These are phyloP conservation scores for Coniferiporia sulphurascens DNA, from an alignment of 1,284 basidiomycete genomes.

Conservation along the genomic window DNA sequence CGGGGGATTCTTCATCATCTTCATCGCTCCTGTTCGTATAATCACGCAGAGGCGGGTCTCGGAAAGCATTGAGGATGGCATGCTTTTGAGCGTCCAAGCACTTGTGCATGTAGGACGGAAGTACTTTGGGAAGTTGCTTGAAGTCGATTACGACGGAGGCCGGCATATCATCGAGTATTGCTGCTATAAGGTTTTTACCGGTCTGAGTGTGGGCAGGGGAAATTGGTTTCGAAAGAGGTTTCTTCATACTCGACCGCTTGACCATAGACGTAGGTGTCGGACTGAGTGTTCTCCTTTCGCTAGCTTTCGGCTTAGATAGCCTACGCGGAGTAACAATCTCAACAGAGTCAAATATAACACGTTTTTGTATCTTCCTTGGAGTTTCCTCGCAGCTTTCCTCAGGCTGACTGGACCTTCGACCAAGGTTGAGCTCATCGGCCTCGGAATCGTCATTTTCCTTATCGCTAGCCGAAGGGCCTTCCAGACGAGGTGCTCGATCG, in stretches of 20 bases:
- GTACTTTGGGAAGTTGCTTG: constrained; percentile 7
- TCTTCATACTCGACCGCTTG: not conserved
- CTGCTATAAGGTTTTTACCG: constrained; percentile 13
- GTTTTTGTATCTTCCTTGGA: constrained; percentile 12
- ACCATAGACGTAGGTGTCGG: not conserved
- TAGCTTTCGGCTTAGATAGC: not conserved
- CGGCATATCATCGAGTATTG: constrained; percentile 19
- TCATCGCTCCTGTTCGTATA: constrained; percentile 27
- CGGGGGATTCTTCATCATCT: constrained; percentile 30
- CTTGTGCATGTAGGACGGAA: constrained; percentile 37
- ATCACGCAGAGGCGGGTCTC: constrained; percentile 28
- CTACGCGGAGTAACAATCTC: constrained; percentile 33
- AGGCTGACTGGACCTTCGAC: not conserved
- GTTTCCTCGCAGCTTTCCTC: not conserved
- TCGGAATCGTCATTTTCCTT: constrained; percentile 9
- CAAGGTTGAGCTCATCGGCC: constrained; percentile 6
- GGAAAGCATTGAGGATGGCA: constrained; percentile 48
- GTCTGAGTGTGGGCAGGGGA: constrained; percentile 15
- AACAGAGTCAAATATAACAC: constrained; percentile 37
- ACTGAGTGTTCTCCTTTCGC: not conserved
- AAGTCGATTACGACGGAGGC: not conserved
- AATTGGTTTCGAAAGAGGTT: constrained; percentile 13
- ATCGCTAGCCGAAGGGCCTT: not conserved
- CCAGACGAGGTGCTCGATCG: not conserved
- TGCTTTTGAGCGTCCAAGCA: constrained; percentile 52